Percentiles rank a stretch among this genome's conserved stretches.
These are phyloP conservation scores for Fagopyrum esculentum DNA, from an alignment of 148 eudicot species.

Conservation along the genomic window DNA sequence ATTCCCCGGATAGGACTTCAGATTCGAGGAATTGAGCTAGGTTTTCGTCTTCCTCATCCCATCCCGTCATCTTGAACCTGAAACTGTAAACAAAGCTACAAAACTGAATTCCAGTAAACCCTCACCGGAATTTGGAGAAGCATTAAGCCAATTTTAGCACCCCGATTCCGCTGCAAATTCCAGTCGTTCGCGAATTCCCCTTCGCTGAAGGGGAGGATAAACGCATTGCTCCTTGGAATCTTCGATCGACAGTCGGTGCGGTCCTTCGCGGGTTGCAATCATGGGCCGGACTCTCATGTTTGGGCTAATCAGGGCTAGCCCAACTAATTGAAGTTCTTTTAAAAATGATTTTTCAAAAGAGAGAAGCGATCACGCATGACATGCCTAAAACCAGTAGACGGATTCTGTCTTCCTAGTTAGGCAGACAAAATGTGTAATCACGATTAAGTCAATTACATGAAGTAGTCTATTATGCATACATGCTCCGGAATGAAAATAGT, in stretches of 20 bases:
- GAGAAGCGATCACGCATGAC: too few species aligned
- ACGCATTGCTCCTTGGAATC: constrained; percentile 2
- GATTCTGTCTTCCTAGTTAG: too few species aligned
- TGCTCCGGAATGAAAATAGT: too few species aligned
- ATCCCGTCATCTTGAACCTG: constrained; percentile 28
- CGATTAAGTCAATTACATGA: too few species aligned
- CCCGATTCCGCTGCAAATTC: background rate
- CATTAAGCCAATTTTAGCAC: background rate
- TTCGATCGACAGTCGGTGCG: constrained; percentile 8
- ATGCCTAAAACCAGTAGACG: too few species aligned
- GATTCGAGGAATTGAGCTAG: constrained; percentile 89
- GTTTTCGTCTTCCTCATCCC: constrained; percentile 70
- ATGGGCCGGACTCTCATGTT: constrained; percentile 1
- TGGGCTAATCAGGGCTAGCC: constrained; percentile 1
- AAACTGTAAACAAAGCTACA: background rate
- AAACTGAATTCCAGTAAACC: background rate
- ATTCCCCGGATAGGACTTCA: constrained; percentile 63
- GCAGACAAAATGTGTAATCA: too few species aligned
- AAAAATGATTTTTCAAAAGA: too few species aligned
- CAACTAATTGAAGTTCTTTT: background rate
- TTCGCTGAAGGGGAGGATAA: constrained; percentile 1
- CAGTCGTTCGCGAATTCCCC: background rate
- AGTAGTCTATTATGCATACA: too few species aligned
- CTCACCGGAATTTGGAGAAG: background rate
- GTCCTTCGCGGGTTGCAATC: background rate